Conservation (phyloP, 225 moss, liverwort and hornwort genomes). For the Sphagnum contortum region DNA sequence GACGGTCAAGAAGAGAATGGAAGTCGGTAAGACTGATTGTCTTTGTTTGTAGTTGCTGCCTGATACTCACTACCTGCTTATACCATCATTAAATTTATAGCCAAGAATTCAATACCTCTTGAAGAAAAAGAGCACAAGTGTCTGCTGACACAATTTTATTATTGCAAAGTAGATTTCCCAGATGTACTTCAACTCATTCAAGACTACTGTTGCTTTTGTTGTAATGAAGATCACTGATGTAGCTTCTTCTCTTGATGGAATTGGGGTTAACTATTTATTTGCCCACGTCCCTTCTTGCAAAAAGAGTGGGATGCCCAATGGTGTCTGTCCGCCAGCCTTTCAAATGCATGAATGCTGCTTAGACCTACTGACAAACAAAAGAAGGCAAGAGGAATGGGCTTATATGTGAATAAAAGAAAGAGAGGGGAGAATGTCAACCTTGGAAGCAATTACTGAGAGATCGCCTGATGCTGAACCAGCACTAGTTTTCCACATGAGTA, state of each 20-base stretch:
- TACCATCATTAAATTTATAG: not conserved
- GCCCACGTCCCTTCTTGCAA: no score
- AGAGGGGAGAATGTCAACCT: slow-evolving; percentile 6
- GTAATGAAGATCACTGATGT: no score
- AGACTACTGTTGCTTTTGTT: not conserved
- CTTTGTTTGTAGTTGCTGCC: slow-evolving; percentile 4
- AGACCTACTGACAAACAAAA: no score
- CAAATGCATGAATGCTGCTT: no score
- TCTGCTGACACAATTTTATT: not conserved
- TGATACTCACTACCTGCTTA: slow-evolving; percentile 11
- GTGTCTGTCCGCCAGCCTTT: no score
- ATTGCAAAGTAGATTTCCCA: not conserved
- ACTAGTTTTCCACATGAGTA: slow-evolving; percentile 9
- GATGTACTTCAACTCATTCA: not conserved
- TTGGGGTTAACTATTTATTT: no score
- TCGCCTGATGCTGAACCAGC: slow-evolving; percentile 15
- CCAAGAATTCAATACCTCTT: not conserved
- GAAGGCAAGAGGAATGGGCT: no score
- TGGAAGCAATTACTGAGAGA: slow-evolving; percentile 16
- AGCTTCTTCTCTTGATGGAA: no score
- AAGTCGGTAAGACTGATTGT: slow-evolving; percentile 1
- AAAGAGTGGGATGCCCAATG: no score
- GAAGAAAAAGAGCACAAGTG: not conserved
- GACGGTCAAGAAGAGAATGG: slow-evolving; percentile 5
- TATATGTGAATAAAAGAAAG: no score